A percentile compares a stretch with the other conserved stretches of the same genome.
Conservation (phyloP, 2,329 filamentous ascomycete genomes). For the Xylaria sp. region DNA sequence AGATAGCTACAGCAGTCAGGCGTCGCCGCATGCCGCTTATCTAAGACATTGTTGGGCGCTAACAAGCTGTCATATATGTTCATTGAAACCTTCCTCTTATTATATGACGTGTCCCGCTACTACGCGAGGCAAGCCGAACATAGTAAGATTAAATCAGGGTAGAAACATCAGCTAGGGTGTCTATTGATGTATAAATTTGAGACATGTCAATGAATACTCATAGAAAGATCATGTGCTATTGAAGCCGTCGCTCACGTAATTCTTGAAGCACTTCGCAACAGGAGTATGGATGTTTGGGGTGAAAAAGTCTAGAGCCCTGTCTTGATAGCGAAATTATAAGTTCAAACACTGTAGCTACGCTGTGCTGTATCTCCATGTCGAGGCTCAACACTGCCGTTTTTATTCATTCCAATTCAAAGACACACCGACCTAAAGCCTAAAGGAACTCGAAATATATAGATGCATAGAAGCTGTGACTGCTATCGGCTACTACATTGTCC, state of each 20-base stretch:
- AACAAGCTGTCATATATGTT: not conserved
- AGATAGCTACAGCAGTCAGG: too few relatives aligned
- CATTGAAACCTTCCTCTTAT: too few relatives aligned
- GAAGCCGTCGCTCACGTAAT: not conserved
- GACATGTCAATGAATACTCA: too few relatives aligned
- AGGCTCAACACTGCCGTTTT: not conserved
- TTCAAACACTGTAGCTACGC: too few relatives aligned
- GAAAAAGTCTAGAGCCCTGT: not conserved
- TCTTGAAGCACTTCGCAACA: not conserved
- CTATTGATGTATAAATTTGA: too few relatives aligned
- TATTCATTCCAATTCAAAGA: not conserved
- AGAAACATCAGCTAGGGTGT: not conserved
- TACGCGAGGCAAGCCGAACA: not conserved
- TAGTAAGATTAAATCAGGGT: not conserved
- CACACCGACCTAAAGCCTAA: not conserved
- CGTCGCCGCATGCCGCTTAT: too few relatives aligned
- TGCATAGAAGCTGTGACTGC: not conserved
- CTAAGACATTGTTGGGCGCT: too few relatives aligned
- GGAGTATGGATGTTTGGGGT: not conserved
- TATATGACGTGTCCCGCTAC: too few relatives aligned
- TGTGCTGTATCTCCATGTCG: not conserved
- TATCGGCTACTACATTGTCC: not conserved
- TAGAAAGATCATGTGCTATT: not conserved
- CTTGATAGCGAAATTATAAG: not conserved
- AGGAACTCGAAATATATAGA: not conserved